Percentiles rank a stretch among this genome's conserved stretches.
These are phyloP conservation scores for Cercospora citrullina DNA, from an alignment of 2,329 filamentous ascomycete species.

Conservation along the genomic window DNA sequence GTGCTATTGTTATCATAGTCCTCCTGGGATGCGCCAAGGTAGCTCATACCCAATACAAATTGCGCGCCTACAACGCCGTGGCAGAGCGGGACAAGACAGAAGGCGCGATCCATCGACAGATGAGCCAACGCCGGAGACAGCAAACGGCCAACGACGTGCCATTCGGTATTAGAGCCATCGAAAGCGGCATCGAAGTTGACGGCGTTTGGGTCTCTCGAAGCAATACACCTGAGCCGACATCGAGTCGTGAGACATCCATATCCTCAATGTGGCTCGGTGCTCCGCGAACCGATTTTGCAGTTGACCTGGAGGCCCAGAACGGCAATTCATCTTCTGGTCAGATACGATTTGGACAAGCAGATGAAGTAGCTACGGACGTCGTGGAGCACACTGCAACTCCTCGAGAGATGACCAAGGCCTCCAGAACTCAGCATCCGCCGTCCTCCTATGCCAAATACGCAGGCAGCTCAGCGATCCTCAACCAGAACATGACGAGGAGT, in stretches of 20 bases:
- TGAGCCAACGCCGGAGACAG: slow-evolving; percentile 32
- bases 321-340: not conserved
- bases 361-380: not conserved
- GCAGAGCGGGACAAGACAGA: slow-evolving; percentile 36
- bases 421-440: slow-evolving; percentile 36
- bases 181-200: slow-evolving; percentile 79
- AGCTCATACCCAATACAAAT: slow-evolving; percentile 43
- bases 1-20: slow-evolving; percentile 69
- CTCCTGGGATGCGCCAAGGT: slow-evolving; percentile 67
- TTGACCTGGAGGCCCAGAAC: slow-evolving; percentile 28
- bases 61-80: slow-evolving; percentile 44
- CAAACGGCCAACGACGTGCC: slow-evolving; percentile 61
- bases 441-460: slow-evolving; percentile 42
- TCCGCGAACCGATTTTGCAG: slow-evolving; percentile 10
- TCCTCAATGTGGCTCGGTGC: slow-evolving; percentile 26
- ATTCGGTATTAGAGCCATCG: slow-evolving; percentile 82
- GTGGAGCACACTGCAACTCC: not conserved
- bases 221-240: slow-evolving; percentile 42
- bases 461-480: slow-evolving; percentile 37
- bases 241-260: slow-evolving; percentile 31
- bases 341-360: not conserved
- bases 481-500: slow-evolving; percentile 40
- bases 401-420: slow-evolving; percentile 19
- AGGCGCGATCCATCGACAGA: slow-evolving; percentile 37
- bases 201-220: slow-evolving; percentile 63